Conservation (phyloP, 148 eudicot genomes). For the Nyssa sinensis region DNA sequence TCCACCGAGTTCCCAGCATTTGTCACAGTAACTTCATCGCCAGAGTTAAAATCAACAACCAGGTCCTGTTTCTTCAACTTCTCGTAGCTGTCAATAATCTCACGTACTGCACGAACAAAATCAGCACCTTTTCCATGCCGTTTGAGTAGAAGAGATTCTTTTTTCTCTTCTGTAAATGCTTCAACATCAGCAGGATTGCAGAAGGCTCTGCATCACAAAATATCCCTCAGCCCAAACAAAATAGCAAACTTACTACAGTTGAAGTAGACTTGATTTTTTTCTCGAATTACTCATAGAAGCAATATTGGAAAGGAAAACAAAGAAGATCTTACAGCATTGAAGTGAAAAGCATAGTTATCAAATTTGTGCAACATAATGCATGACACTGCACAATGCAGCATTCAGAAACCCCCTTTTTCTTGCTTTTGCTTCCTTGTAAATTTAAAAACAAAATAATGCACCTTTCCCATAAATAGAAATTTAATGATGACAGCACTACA, state of each 20-base stretch:
- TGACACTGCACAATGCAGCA: not conserved
- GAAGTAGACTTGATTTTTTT: not conserved
- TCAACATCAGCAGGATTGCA: slow-evolving; percentile 97
- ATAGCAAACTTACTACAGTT: not conserved
- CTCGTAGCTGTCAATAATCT: slow-evolving; percentile 75
- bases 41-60: slow-evolving; percentile 30
- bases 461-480: too few species aligned
- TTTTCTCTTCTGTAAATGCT: slow-evolving; percentile 88
- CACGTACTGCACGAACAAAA: slow-evolving; percentile 89
- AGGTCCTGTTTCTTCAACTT: slow-evolving; percentile 53
- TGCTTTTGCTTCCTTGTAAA: not conserved
- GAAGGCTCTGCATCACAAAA: slow-evolving; percentile 64
- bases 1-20: slow-evolving; percentile 28
- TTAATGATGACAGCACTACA: too few species aligned
- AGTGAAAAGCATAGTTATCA: not conserved
- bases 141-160: slow-evolving; percentile 60
- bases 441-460: too few species aligned
- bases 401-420: not conserved
- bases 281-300: not conserved
- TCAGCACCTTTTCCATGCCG: slow-evolving; percentile 90
- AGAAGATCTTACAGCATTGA: not conserved
- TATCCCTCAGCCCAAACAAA: not conserved
- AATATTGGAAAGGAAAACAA: not conserved
- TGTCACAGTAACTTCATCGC: slow-evolving; percentile 33
- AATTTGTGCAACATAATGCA: not conserved